These are phyloP conservation scores for Solanum pimpinellifolium DNA, from an alignment of 257 asterid species.

Conservation along the genomic window DNA sequence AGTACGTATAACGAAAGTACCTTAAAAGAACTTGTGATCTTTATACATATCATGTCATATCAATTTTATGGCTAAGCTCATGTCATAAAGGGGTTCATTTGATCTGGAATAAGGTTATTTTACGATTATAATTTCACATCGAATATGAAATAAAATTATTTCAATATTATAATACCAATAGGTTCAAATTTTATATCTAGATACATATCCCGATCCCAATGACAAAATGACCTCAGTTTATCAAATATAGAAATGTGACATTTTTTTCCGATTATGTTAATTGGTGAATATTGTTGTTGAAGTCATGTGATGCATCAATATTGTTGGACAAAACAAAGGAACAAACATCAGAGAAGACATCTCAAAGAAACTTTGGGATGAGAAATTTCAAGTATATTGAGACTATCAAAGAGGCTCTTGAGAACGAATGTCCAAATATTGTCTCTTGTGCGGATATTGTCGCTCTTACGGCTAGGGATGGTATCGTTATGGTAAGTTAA, in stretches of 20 bases:
- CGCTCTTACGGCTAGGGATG: conserved; percentile 81
- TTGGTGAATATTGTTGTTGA: neutral
- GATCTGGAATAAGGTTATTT: neutral
- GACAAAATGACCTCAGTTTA: no score
- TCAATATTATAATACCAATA: neutral
- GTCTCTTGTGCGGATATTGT: conserved; percentile 92
- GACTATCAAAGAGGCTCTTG: conserved; percentile 52
- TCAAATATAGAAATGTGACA: neutral
- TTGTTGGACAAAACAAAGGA: conserved; percentile 37
- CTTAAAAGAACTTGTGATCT: neutral
- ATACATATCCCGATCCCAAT: neutral
- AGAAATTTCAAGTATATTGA: conserved; percentile 55
- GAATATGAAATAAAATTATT: neutral
- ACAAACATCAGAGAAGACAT: conserved; percentile 44
- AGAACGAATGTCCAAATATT: conserved; percentile 48
- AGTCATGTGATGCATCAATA: conserved; percentile 90
- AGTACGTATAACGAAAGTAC: neutral
- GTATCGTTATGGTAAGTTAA: conserved; percentile 40
- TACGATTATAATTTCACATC: neutral
- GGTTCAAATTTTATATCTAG: neutral
- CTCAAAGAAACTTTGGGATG: conserved; percentile 58
- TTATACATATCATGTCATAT: neutral
- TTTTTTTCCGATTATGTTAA: neutral
- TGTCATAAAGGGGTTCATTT: neutral
- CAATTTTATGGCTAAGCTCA: neutral